Percentiles rank a stretch among this genome's conserved stretches.
phyloP scores from a whole-genome alignment of 805 yeast species.

The Candida montana region DNA sequence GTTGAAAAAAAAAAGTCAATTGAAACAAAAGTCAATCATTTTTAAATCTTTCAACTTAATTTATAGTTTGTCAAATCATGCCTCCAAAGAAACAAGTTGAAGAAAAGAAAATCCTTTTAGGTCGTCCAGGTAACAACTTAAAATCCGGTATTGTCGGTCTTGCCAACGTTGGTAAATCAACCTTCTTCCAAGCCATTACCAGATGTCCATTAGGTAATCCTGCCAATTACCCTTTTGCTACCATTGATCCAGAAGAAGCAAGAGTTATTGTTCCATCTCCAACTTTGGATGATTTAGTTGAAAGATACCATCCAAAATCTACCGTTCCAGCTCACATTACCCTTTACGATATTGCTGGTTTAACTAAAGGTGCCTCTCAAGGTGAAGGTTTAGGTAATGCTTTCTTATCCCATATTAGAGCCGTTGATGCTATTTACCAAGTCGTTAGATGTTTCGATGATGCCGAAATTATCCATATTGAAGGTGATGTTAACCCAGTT shows the following conservation, averaged over 20 bases:
- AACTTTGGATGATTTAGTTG: constrained; percentile 72
- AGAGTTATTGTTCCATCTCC: constrained; percentile 90
- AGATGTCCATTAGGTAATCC: constrained; percentile 91
- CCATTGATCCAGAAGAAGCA: constrained; percentile 98
- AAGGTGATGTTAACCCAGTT: constrained; percentile 92
- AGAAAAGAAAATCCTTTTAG: constrained; percentile 71
- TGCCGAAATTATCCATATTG: constrained; percentile 95
- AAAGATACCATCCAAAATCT: constrained; percentile 75
- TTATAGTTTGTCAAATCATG: constrained; percentile 28
- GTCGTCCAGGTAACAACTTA: constrained; percentile 75
- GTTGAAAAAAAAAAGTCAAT: background rate
- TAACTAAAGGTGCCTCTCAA: constrained; percentile 92
- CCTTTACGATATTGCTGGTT: constrained; percentile 95
- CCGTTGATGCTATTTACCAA: constrained; percentile 96
- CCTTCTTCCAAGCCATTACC: constrained; percentile 96
- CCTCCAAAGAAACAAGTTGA: constrained; percentile 67
- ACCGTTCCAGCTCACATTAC: constrained; percentile 91
- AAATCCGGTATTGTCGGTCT: constrained; percentile 92
- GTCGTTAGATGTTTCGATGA: constrained; percentile 97
- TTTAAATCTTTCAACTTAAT: background rate
- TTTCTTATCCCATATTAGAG: constrained; percentile 92
- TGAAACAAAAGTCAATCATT: background rate
- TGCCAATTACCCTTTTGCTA: constrained; percentile 97
- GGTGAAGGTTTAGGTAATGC: constrained; percentile 99
- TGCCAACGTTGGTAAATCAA: constrained; percentile 93